phyloP scores from a whole-genome alignment of 441 rosid species.

The Populus tomentosa region DNA sequence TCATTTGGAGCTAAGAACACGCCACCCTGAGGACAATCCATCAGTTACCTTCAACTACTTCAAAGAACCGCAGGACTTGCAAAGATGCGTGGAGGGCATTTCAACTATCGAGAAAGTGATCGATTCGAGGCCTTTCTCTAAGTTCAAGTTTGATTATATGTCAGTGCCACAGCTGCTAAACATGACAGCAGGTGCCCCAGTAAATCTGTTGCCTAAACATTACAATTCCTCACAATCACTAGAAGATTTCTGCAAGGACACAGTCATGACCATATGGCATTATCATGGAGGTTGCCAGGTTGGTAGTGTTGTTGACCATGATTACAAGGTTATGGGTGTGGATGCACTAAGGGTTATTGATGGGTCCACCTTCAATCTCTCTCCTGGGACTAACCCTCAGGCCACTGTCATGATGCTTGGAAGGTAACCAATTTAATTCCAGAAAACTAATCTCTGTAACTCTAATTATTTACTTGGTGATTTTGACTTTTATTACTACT shows the following conservation, averaged over 20 bases:
- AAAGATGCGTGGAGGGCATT: constrained; percentile 66
- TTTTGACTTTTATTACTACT: background rate
- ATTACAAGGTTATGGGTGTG: constrained; percentile 72
- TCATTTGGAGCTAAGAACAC: constrained; percentile 55
- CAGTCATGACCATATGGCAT: constrained; percentile 94
- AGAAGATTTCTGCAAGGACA: constrained; percentile 71
- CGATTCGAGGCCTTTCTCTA: constrained; percentile 52
- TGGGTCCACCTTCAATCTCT: constrained; percentile 66
- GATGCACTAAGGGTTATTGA: constrained; percentile 73
- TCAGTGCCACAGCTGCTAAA: constrained; percentile 45
- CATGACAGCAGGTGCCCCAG: constrained; percentile 48
- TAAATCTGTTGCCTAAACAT: constrained; percentile 67
- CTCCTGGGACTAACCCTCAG: constrained; percentile 98
- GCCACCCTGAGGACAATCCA: constrained; percentile 61
- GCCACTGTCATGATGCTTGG: constrained; percentile 99
- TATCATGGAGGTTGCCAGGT: constrained; percentile 94
- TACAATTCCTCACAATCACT: constrained; percentile 42
- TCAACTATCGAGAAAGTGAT: constrained; percentile 50
- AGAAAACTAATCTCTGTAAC: background rate
- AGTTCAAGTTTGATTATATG: constrained; percentile 33
- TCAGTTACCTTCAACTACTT: constrained; percentile 81
- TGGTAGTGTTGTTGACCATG: constrained; percentile 65
- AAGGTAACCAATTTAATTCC: constrained; percentile 37
- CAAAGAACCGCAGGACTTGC: constrained; percentile 50
- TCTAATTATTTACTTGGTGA: background rate